These are phyloP conservation scores for Suhomyces bokatorum DNA, from an alignment of 1,139 yeast species.

Conservation along the genomic window DNA sequence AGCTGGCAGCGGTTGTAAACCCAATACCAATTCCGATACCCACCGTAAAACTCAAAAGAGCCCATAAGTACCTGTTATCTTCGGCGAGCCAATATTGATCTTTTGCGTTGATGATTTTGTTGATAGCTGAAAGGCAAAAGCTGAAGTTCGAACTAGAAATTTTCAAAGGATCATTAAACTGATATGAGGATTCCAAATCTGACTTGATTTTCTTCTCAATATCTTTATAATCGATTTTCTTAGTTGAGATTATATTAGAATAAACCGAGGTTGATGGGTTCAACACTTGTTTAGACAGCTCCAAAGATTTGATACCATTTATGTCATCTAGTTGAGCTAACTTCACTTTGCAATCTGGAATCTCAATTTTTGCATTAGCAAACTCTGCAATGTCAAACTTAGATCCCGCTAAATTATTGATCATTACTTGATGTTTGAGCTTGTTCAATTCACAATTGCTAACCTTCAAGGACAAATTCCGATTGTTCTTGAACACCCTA, in stretches of 20 bases:
- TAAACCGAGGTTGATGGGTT: conserved; percentile 20
- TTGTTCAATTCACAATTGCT: background rate
- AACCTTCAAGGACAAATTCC: conserved; percentile 10
- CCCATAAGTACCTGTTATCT: conserved; percentile 4
- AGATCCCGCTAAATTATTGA: conserved; percentile 2
- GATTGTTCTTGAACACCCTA: conserved; percentile 13
- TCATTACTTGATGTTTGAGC: background rate
- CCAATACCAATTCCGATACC: conserved; percentile 41
- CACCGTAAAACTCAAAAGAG: conserved; percentile 29
- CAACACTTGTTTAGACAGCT: conserved; percentile 2
- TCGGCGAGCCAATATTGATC: conserved; percentile 6
- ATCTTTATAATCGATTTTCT: conserved; percentile 31
- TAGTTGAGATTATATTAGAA: conserved; percentile 26
- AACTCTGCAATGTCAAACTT: conserved; percentile 7
- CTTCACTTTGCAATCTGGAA: conserved; percentile 5
- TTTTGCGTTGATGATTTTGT: conserved; percentile 11
- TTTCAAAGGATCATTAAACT: conserved; percentile 37
- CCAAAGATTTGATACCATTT: background rate
- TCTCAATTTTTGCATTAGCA: conserved; percentile 6
- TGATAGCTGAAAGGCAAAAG: conserved; percentile 20
- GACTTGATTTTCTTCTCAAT: conserved; percentile 35
- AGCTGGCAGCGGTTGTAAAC: conserved; percentile 25
- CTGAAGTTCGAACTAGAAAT: conserved; percentile 27
- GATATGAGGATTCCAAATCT: conserved; percentile 30
- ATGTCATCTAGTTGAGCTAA: background rate